Base-by-base conservation (phyloP, 805 yeast species). In the Saccharomyces paradoxus region DNA sequence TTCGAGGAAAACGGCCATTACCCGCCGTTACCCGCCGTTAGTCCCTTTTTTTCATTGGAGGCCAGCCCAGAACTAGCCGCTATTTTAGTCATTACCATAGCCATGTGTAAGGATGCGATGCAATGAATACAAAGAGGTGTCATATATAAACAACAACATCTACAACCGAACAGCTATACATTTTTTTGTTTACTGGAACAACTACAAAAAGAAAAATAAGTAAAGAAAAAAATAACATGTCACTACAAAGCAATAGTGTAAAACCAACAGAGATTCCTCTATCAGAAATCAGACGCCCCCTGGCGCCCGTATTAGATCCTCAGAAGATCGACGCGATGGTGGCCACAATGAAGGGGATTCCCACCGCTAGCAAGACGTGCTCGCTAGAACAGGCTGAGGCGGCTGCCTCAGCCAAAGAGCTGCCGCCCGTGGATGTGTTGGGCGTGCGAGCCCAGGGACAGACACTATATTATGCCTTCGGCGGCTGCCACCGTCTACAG, bases 401-500 rank as follows among this genome's bases (percentile, higher is more conserved):
- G 1, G 53, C 60, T 1, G 67, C 59, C 10, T 47, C 69, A 31
- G 62, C 68, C 8, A 90, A 90, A 1, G 86, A 84, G 59, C 70
- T 88, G 41, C 96, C 96, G 1, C 92, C 96, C 1, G 77, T 89
- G 14, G 96, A 89, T 68, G 89, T 89, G 0, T 70, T 89, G 58
- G 76, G 77, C 41, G 87, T 88, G 1, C 74, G 84, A 47, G 86
- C 85, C 46, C 67, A 78, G 7, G 92, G 89, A 1, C 71, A 79
- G 50, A 75, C 70, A 41, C 78, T 77, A 66, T 88, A 84, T 64
- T 88, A 87, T 69, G 95, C 91, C 1, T 89, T 89, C 70, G 96
- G 96, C 6, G 96, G 96, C 0, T 89, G 96, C 65, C 96, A 89
- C 65, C 71, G 96, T 58, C 85, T 89, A 60, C 96, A 89, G 67